phyloP scores from a whole-genome alignment of 441 rosid genomes.

The Gossypium lobatum region DNA sequence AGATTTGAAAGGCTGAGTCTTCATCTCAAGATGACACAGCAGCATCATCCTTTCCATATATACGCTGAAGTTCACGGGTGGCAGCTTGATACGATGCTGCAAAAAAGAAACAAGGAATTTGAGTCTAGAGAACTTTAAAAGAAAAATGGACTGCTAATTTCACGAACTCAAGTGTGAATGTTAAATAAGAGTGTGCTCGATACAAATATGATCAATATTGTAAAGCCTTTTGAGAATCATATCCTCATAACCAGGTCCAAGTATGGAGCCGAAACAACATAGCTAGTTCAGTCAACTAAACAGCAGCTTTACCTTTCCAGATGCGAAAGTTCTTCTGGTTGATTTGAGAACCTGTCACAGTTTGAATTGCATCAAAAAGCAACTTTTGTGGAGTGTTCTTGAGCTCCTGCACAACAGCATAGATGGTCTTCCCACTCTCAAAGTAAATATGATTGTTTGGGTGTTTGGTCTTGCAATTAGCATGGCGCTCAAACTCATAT shows the following conservation, averaged over 20 bases:
- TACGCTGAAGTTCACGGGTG: slow-evolving; percentile 42
- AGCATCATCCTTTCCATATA: slow-evolving; percentile 37
- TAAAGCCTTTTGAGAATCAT: not conserved
- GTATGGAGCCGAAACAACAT: not conserved
- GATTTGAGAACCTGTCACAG: slow-evolving; percentile 32
- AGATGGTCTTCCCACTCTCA: slow-evolving; percentile 47
- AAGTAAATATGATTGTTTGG: slow-evolving; percentile 52
- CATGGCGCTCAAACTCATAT: slow-evolving; percentile 48
- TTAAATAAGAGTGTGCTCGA: not conserved
- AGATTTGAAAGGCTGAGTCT: slow-evolving; percentile 17
- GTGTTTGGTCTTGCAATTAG: slow-evolving; percentile 53
- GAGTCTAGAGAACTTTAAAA: slow-evolving; percentile 10
- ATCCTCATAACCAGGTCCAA: not conserved
- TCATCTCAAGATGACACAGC: slow-evolving; percentile 30
- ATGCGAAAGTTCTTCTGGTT: slow-evolving; percentile 35
- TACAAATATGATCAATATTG: not conserved
- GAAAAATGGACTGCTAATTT: not conserved
- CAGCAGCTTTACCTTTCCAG: slow-evolving; percentile 38
- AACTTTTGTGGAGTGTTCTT: slow-evolving; percentile 38
- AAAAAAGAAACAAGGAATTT: slow-evolving; percentile 9
- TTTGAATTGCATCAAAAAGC: slow-evolving; percentile 42
- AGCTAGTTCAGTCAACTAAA: not conserved
- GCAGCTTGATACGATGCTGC: slow-evolving; percentile 49
- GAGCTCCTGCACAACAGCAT: slow-evolving; percentile 46
- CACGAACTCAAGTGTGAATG: not conserved